A percentile compares a stretch with the other conserved stretches of the same genome.
These are phyloP conservation scores for Solanum chmielewskii DNA, from an alignment of 257 asterid genomes.

Conservation along the genomic window DNA sequence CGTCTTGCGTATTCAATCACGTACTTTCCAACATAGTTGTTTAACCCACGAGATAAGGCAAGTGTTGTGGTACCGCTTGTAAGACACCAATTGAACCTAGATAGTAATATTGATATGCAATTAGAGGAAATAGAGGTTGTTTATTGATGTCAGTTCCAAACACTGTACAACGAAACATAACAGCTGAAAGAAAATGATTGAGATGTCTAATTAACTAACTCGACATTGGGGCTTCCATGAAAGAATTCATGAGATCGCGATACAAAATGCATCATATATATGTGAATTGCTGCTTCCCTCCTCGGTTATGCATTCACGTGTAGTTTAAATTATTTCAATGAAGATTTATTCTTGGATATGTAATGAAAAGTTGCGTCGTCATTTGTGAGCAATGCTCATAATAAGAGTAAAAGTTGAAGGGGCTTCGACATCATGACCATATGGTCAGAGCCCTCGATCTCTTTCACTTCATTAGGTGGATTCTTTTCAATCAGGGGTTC, in stretches of 20 bases:
- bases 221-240: background rate
- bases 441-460: conserved; percentile 15
- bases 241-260: background rate
- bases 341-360: background rate
- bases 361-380: too few relatives aligned
- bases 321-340: background rate
- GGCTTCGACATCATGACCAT: conserved; percentile 28
- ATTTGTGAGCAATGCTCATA: background rate
- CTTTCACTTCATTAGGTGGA: background rate
- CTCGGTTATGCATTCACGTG: too few relatives aligned
- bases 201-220: background rate
- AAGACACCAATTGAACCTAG: background rate
- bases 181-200: background rate
- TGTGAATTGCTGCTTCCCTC: too few relatives aligned
- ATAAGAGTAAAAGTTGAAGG: conserved; percentile 4
- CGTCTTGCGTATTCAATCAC: background rate
- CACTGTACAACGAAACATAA: background rate
- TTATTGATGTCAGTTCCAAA: background rate
- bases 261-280: background rate
- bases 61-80: background rate
- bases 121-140: background rate
- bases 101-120: background rate
- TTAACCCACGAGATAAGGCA: too few relatives aligned
- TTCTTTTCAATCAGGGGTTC: background rate
- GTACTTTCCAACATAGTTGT: background rate